A percentile compares a stretch with the other conserved stretches of the same genome.
Conservation (phyloP, 306 rosid genomes). For the Fagus crenata region DNA sequence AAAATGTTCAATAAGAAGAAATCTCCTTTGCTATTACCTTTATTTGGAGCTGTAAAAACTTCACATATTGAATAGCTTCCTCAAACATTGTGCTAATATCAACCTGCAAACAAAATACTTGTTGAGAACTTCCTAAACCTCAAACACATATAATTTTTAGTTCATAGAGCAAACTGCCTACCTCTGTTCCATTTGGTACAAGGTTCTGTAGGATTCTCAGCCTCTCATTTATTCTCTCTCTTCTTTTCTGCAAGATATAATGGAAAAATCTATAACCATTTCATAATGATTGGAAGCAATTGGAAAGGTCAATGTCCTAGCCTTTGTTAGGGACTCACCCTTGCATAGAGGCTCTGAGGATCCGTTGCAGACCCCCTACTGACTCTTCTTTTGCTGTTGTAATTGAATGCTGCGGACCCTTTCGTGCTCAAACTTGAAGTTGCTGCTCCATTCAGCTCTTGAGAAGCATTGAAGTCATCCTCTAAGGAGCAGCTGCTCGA, state of each 20-base stretch:
- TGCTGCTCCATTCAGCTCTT: conserved; percentile 45
- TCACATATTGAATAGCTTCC: conserved; percentile 93
- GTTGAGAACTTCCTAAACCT: conserved; percentile 20
- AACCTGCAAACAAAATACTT: conserved; percentile 51
- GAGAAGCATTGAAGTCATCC: conserved; percentile 60
- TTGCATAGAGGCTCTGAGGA: conserved; percentile 84
- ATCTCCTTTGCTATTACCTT: conserved; percentile 54
- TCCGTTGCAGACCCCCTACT: conserved; percentile 66
- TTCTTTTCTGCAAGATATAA: conserved; percentile 70
- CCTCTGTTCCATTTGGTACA: conserved; percentile 97
- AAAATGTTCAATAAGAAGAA: conserved; percentile 1
- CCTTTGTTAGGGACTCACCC: conserved; percentile 44
- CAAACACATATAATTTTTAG: not conserved
- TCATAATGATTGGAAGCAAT: too few relatives aligned
- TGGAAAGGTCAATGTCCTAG: not conserved
- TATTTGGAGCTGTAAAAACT: conserved; percentile 83
- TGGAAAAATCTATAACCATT: conserved; percentile 10
- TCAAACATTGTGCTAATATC: conserved; percentile 99
- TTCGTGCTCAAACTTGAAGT: conserved; percentile 46
- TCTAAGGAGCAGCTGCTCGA: conserved; percentile 63
- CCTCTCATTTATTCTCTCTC: conserved; percentile 93
- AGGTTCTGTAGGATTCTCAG: conserved; percentile 68
- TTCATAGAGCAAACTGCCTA: conserved; percentile 27
- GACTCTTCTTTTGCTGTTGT: conserved; percentile 52
- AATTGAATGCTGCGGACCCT: conserved; percentile 25